Evolutionary conservation across 2,329 filamentous ascomycete genomes (phyloP).

Genomic region (Exophiala sp.): DNA sequence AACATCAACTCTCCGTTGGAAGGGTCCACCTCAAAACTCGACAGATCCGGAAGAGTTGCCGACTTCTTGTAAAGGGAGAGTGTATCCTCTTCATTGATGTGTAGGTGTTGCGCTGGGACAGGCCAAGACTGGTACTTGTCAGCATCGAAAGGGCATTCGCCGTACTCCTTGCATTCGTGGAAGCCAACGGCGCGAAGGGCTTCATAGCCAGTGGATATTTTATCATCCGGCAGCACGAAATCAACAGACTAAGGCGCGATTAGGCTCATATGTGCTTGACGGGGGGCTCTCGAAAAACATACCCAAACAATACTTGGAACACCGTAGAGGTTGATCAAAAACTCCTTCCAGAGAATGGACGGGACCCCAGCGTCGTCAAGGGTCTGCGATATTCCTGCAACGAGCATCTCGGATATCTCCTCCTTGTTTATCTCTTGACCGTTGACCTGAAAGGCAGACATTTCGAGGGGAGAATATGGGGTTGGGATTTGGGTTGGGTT

Average conservation of each 20-base stretch:
- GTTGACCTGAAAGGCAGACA: background rate
- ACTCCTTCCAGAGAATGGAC: background rate
- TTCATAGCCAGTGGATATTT: background rate
- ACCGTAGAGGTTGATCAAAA: background rate
- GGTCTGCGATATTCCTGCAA: background rate
- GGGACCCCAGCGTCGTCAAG: background rate
- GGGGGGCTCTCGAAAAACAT: background rate
- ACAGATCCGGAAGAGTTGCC: background rate
- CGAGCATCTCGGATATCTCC: too few species aligned
- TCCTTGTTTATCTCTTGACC: background rate
- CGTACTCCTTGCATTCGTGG: background rate
- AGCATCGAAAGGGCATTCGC: background rate
- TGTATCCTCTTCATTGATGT: background rate
- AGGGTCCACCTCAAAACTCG: background rate
- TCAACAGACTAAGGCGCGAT: background rate
- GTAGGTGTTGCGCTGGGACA: background rate
- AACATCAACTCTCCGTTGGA: constrained; percentile 1
- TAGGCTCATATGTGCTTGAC: background rate
- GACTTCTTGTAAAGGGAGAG: background rate
- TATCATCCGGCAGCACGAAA: background rate
- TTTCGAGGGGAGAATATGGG: background rate
- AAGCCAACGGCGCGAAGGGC: background rate
- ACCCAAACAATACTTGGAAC: background rate
- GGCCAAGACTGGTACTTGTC: background rate
- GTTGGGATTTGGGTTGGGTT: background rate